These are phyloP conservation scores for Periconia digitata DNA, from an alignment of 2,329 filamentous ascomycete genomes.

Conservation along the genomic window DNA sequence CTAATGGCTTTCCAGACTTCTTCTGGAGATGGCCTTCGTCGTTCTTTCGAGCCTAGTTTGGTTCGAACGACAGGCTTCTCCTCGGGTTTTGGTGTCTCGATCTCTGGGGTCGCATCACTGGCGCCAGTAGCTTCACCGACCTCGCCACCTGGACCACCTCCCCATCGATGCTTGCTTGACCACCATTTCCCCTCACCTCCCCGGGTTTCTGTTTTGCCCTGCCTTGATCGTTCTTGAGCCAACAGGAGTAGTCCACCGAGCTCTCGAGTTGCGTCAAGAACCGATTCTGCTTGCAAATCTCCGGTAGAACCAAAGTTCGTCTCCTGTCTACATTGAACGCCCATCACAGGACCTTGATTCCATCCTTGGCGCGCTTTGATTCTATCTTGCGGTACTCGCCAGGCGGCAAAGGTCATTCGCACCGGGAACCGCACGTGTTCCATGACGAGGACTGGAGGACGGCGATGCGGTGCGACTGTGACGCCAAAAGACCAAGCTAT, in stretches of 20 bases:
- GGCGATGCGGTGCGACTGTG: constrained; percentile 51
- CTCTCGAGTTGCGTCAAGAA: constrained; percentile 60
- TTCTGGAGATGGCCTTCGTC: constrained; percentile 48
- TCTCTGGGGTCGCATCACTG: constrained; percentile 26
- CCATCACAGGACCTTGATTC: constrained; percentile 61
- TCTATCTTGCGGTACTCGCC: constrained; percentile 56
- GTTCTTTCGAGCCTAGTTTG: constrained; percentile 29
- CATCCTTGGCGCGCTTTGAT: constrained; percentile 55
- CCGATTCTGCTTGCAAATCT: constrained; percentile 30
- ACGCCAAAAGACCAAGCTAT: constrained; percentile 61
- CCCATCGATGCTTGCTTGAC: constrained; percentile 59
- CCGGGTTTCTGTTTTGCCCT: constrained; percentile 53
- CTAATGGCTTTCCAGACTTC: constrained; percentile 58
- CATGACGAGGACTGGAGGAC: constrained; percentile 51
- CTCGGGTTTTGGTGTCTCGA: constrained; percentile 30
- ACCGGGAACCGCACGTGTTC: constrained; percentile 58
- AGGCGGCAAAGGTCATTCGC: constrained; percentile 57
- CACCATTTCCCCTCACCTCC: constrained; percentile 63
- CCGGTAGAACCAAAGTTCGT: constrained; percentile 52
- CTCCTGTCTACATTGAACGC: constrained; percentile 58
- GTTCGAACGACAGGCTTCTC: constrained; percentile 37
- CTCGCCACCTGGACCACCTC: constrained; percentile 54
- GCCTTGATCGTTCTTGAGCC: constrained; percentile 62
- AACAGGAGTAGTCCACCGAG: constrained; percentile 59
- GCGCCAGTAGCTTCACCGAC: constrained; percentile 37